Percentiles rank a stretch among this genome's conserved stretches.
Evolutionary conservation across 2,329 filamentous ascomycete species (phyloP).

Genomic region (Colletotrichum abscissum): DNA sequence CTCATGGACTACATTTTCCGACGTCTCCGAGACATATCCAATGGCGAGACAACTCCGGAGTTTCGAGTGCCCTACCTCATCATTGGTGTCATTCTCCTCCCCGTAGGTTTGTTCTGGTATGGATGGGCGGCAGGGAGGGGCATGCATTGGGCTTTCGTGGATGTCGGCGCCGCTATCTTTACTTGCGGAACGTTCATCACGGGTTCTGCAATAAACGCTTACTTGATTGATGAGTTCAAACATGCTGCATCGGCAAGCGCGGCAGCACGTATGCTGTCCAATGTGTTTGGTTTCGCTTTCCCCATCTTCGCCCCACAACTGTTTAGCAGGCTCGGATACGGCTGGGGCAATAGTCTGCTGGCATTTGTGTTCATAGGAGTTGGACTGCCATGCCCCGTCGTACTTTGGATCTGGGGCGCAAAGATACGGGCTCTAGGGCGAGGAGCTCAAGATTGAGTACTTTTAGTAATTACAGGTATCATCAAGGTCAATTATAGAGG

Average conservation of each 20-base stretch:
- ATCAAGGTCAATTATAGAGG: background rate
- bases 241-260: conserved; percentile 55
- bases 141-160: conserved; percentile 66
- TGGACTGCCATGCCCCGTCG: background rate
- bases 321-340: conserved; percentile 51
- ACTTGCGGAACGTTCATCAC: conserved; percentile 63
- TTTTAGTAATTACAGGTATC: background rate
- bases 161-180: conserved; percentile 67
- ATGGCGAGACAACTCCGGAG: conserved; percentile 50
- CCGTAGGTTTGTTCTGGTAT: conserved; percentile 66
- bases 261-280: conserved; percentile 63
- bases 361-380: conserved; percentile 49
- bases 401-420: conserved; percentile 12
- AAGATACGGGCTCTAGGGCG: background rate
- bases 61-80: conserved; percentile 65
- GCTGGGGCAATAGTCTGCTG: conserved; percentile 54
- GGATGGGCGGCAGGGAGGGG: conserved; percentile 66
- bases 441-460: background rate
- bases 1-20: conserved; percentile 52
- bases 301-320: conserved; percentile 63
- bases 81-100: conserved; percentile 62
- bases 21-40: conserved; percentile 20
- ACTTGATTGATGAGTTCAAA: conserved; percentile 63
- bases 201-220: conserved; percentile 65
- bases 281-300: conserved; percentile 64